Evolutionary conservation across 73 alveolate genomes (phyloP).

Genomic region (Tetrahymena elliotti): DNA sequence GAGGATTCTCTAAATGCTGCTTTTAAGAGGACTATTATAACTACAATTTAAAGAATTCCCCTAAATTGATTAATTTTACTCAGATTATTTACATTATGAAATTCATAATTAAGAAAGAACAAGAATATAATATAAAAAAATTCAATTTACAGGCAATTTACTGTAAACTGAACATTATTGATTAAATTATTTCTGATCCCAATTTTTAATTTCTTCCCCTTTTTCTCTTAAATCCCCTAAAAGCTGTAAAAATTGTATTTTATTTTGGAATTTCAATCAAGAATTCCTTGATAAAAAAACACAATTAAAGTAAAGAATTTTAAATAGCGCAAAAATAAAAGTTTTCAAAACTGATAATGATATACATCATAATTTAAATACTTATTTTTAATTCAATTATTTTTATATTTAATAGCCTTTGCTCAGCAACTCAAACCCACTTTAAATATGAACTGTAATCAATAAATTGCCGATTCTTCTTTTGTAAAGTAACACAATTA

Average conservation of each 20-base stretch:
- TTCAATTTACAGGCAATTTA: neutral
- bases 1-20: no score
- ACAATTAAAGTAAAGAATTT: neutral
- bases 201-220: neutral
- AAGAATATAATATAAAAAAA: neutral
- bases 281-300: neutral
- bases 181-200: neutral
- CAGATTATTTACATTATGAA: neutral
- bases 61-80: neutral
- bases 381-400: neutral
- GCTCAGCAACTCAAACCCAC: neutral
- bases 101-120: neutral
- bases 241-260: neutral
- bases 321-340: neutral
- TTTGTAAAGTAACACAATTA: neutral
- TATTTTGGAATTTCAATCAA: neutral
- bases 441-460: neutral
- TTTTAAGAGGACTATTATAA: no score
- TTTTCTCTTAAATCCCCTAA: neutral
- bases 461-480: neutral
- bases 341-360: neutral
- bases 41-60: neutral
- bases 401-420: neutral
- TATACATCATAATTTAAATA: neutral
- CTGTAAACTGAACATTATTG: neutral